Evolutionary conservation across 148 eudicot genomes (phyloP), one percentile per base, ranked within the genome.

Genomic region (Chenopodium album): DNA sequence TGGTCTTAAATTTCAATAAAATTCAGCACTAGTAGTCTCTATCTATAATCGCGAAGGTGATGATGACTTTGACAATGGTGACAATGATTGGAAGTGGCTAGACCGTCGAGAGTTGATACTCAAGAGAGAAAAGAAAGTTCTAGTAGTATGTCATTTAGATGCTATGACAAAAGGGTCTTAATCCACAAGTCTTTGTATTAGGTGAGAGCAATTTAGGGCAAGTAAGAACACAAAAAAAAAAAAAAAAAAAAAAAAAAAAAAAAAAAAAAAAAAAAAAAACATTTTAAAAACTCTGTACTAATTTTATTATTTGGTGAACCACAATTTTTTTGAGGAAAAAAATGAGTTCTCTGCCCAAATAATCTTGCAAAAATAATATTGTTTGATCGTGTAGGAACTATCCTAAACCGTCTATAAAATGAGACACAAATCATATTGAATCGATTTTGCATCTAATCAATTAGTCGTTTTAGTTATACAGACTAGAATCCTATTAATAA

Each of bases 281-380:
- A 19, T 7, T 29, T 63, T 6, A 9, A 17, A 3, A 46, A 29
- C 9, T 41, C 10, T 7, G 37, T 0, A 9, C 54, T 41, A 41
- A 41, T 41, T 5, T 41, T 5, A 0, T 34, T 44, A 23, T 7
- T 28, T 37, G 28, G 78, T 76, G 76, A 44, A 44, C 84, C 80
- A 82, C 80, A 82, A 76, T 69, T 76, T 71, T 41, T 47, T 77
- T 16, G 69, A 76, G 47, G 80, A 60, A 26, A 31, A 31, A 66
- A 10, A 63, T 19, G 44, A 80, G 63, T 73, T 41, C 8, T 41
- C 44, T 41, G 1, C 7, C 7, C 44, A 41, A 41, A 41, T 41
- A 41, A 41, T 41, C 44, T 41, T 34, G 41, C 41, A 34, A 34
- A 34, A 34, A 2, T 4, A 3, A 34, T 34, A 4, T 34, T 41